phyloP scores from a whole-genome alignment of 305 asterid species.

The Solanum hybrid region DNA sequence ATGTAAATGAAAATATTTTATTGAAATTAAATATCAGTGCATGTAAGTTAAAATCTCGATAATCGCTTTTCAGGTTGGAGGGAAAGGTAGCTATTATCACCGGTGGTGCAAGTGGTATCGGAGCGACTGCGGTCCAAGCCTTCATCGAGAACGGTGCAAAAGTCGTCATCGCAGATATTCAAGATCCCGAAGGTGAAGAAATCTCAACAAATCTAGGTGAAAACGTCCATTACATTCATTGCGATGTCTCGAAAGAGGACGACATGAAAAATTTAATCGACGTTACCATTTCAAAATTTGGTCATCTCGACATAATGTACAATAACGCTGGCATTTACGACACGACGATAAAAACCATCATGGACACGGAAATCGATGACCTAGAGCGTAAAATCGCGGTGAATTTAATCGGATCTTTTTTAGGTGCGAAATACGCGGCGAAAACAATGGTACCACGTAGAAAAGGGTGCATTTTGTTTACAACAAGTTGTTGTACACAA shows the following conservation, averaged over 20 bases:
- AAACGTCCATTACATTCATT: background rate
- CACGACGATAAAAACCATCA: background rate
- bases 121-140: background rate
- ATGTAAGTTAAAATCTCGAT: background rate
- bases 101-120: background rate
- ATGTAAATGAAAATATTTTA: background rate
- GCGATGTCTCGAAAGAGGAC: background rate
- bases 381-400: background rate
- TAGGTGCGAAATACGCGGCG: background rate
- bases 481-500: background rate
- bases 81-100: background rate
- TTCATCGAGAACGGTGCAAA: background rate
- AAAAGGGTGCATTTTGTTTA: conserved; percentile 1
- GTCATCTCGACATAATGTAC: conserved; percentile 8
- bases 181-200: background rate
- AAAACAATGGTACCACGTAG: background rate
- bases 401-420: background rate
- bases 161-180: background rate
- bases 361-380: background rate
- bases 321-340: background rate
- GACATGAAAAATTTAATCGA: background rate
- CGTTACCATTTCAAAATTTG: background rate
- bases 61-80: background rate
- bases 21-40: background rate
- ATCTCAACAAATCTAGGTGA: background rate